Conservation (phyloP, 2,329 filamentous ascomycete genomes). For the Pseudocercospora cruenta region DNA sequence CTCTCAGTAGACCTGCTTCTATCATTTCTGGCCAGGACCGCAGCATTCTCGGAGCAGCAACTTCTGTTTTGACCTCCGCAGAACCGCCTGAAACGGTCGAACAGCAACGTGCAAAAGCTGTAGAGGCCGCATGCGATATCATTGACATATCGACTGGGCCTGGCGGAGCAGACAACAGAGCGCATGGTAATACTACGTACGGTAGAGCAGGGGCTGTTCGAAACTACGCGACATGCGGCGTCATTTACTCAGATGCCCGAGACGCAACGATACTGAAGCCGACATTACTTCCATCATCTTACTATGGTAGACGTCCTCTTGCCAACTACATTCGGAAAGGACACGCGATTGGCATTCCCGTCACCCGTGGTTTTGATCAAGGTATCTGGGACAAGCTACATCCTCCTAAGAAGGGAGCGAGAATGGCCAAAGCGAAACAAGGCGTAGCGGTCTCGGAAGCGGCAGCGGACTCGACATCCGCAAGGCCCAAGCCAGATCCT, state of each 20-base stretch:
- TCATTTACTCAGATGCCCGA: constrained; percentile 79
- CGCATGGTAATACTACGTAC: constrained; percentile 47
- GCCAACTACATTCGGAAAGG: constrained; percentile 81
- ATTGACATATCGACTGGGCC: constrained; percentile 54
- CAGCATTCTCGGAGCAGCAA: constrained; percentile 25
- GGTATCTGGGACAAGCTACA: constrained; percentile 75
- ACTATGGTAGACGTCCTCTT: constrained; percentile 80
- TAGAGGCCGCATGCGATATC: constrained; percentile 51
- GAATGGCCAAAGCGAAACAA: constrained; percentile 46
- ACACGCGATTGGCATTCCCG: constrained; percentile 77
- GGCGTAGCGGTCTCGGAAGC: constrained; percentile 50
- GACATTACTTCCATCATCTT: constrained; percentile 79
- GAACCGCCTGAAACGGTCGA: constrained; percentile 46
- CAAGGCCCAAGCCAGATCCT: constrained; percentile 53
- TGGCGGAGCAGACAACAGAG: constrained; percentile 53
- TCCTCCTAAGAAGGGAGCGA: constrained; percentile 51
- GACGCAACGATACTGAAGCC: constrained; percentile 86
- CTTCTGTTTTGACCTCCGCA: constrained; percentile 36
- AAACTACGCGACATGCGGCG: constrained; percentile 74
- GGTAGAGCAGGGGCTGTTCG: constrained; percentile 52
- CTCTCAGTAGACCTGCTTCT: constrained; percentile 47
- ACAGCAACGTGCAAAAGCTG: constrained; percentile 46
- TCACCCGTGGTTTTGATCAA: constrained; percentile 87
- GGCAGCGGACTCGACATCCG: constrained; percentile 37
- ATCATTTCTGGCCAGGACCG: constrained; percentile 26